phyloP scores from a whole-genome alignment of 768 basidiomycete species.

The Boletus subcaerulescens region DNA sequence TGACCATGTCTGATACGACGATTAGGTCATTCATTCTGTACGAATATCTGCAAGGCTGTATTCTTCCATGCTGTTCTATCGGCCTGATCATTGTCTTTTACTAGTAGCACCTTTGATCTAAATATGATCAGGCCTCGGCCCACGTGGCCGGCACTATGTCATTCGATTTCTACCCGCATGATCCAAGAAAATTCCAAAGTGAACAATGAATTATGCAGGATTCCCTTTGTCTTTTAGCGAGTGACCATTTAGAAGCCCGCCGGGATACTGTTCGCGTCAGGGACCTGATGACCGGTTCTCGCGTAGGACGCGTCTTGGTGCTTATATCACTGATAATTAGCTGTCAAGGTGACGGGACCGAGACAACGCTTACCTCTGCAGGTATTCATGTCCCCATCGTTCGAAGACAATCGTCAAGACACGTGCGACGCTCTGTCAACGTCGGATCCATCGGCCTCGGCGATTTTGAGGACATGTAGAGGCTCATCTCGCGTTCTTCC shows the following conservation, averaged over 20 bases:
- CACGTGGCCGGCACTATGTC: no score
- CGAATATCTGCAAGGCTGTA: slow-evolving; percentile 9
- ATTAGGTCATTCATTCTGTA: slow-evolving; percentile 13
- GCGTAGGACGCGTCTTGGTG: slow-evolving; percentile 5
- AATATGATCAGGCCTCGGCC: no score
- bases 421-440: slow-evolving; percentile 9
- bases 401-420: not conserved
- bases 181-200: not conserved
- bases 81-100: not conserved
- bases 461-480: slow-evolving; percentile 61
- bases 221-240: not conserved
- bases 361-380: slow-evolving; percentile 9
- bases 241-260: not conserved
- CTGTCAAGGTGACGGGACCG: not conserved
- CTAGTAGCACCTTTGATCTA: no score
- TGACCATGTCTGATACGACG: not conserved
- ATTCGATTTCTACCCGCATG: not conserved
- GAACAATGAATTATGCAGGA: not conserved
- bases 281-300: not conserved
- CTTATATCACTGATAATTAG: slow-evolving; percentile 3
- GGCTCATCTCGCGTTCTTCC: slow-evolving; percentile 4
- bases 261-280: not conserved
- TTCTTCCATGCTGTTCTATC: slow-evolving; percentile 9
- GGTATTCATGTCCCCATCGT: slow-evolving; percentile 27
- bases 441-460: slow-evolving; percentile 52